phyloP scores from a whole-genome alignment of 176 grass and related monocot species.

The Carex parvula region DNA sequence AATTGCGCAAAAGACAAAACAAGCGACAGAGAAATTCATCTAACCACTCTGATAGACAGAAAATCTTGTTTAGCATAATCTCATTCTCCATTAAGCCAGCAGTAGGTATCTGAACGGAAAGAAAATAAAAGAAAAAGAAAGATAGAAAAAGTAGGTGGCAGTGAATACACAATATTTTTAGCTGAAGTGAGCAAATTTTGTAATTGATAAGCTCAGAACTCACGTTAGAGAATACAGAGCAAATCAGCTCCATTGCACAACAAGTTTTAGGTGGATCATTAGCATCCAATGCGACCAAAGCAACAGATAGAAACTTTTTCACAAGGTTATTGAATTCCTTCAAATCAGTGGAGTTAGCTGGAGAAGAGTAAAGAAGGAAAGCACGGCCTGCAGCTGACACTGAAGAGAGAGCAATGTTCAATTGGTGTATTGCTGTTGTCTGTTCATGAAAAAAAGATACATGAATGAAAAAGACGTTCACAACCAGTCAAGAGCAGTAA shows the following conservation, averaged over 20 bases:
- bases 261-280: constrained; percentile 96
- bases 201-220: constrained; percentile 22
- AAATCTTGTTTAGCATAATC: constrained; percentile 48
- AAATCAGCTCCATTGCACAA: constrained; percentile 85
- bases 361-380: constrained; percentile 55
- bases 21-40: constrained; percentile 83
- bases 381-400: constrained; percentile 80
- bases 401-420: constrained; percentile 84
- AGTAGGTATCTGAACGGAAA: constrained; percentile 55
- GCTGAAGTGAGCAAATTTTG: neutral
- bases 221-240: constrained; percentile 94
- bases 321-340: constrained; percentile 58
- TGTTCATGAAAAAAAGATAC: constrained; percentile 30
- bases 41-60: constrained; percentile 65
- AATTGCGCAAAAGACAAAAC: constrained; percentile 78
- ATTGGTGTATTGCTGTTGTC: constrained; percentile 92
- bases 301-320: constrained; percentile 69
- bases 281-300: constrained; percentile 94
- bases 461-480: neutral
- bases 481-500: neutral
- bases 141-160: neutral
- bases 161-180: neutral
- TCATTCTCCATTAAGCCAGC: constrained; percentile 45
- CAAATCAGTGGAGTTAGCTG: constrained; percentile 38
- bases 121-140: neutral